Evolutionary conservation across 768 basidiomycete genomes (phyloP).

Genomic region (Amanita muscaria): DNA sequence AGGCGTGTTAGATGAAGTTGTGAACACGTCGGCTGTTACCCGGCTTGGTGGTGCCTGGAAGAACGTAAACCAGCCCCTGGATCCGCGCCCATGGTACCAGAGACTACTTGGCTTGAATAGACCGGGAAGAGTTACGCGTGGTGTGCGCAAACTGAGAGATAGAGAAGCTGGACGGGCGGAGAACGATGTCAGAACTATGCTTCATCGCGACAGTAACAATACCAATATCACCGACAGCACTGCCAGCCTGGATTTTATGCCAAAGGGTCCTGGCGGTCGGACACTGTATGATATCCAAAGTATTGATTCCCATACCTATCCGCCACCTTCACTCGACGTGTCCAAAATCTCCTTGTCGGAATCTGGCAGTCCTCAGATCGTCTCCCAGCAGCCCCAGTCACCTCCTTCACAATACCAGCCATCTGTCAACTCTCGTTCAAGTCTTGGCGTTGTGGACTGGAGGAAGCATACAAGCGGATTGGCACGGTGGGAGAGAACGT

Average conservation of each 20-base stretch:
- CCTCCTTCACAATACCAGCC: constrained; percentile 45
- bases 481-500: constrained; percentile 86
- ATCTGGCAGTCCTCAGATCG: constrained; percentile 9
- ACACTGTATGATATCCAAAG: constrained; percentile 63
- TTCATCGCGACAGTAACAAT: not conserved
- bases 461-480: constrained; percentile 55
- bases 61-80: constrained; percentile 81
- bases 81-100: constrained; percentile 70
- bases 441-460: constrained; percentile 77
- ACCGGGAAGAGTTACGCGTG: constrained; percentile 73
- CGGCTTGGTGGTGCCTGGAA: constrained; percentile 77
- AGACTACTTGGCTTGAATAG: constrained; percentile 59
- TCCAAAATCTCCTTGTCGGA: constrained; percentile 32
- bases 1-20: constrained; percentile 78
- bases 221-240: constrained; percentile 22
- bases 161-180: constrained; percentile 56
- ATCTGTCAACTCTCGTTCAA: constrained; percentile 46
- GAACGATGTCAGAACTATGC: constrained; percentile 53
- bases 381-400: constrained; percentile 27
- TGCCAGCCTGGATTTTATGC: constrained; percentile 33
- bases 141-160: constrained; percentile 78
- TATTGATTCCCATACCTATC: constrained; percentile 57
- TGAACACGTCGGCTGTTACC: constrained; percentile 90
- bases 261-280: constrained; percentile 37
- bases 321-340: constrained; percentile 33